These are phyloP conservation scores for Zostera marina DNA, from an alignment of 116 monocot species.

Conservation along the genomic window DNA sequence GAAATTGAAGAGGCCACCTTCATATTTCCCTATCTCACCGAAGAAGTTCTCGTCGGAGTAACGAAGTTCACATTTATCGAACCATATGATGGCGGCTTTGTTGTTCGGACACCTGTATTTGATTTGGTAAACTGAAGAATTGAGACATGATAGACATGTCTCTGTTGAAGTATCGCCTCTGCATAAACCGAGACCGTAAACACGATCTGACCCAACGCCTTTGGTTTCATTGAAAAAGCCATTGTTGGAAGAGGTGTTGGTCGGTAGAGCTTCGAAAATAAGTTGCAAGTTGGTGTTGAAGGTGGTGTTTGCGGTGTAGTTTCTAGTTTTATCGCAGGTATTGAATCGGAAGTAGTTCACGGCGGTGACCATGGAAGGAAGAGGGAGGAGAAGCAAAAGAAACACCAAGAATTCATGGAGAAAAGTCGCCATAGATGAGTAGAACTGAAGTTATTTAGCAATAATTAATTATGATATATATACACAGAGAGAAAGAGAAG, in stretches of 20 bases:
- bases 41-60: constrained; percentile 15
- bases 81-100: constrained; percentile 13
- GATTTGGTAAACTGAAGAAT: background rate
- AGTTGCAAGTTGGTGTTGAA: constrained; percentile 6
- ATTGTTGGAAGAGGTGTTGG: background rate
- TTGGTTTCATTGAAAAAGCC: background rate
- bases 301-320: constrained; percentile 10
- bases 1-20: background rate
- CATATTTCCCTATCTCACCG: background rate
- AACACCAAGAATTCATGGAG: too few relatives aligned
- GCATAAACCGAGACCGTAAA: constrained; percentile 28
- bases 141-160: constrained; percentile 22
- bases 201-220: constrained; percentile 6
- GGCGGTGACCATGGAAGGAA: too few relatives aligned
- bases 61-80: constrained; percentile 20
- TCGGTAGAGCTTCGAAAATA: constrained; percentile 1
- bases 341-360: too few relatives aligned
- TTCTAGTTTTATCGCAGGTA: too few relatives aligned
- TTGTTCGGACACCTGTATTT: constrained; percentile 2
- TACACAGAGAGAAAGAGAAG: too few relatives aligned
- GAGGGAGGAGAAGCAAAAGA: too few relatives aligned
- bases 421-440: too few relatives aligned
- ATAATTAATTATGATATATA: too few relatives aligned
- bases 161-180: constrained; percentile 16
- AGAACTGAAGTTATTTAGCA: too few relatives aligned